Conservation (phyloP, 148 eudicot species). For the Amaranthus hypochondriacus region DNA sequence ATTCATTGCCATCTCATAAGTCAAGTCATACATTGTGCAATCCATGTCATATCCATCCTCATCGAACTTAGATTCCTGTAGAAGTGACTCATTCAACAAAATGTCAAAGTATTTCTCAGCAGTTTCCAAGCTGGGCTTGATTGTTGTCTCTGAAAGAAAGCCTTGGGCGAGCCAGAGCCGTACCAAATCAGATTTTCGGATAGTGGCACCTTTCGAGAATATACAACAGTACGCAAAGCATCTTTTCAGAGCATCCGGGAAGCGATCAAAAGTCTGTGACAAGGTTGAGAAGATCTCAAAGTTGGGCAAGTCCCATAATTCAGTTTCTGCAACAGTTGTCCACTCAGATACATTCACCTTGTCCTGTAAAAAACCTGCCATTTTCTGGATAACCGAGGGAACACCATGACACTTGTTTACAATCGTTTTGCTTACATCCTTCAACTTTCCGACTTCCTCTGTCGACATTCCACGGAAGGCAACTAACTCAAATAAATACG, state of each 20-base stretch:
- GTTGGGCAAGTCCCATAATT: background rate
- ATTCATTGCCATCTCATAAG: background rate
- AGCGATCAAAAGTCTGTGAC: background rate
- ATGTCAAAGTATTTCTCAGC: background rate
- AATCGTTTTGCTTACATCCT: background rate
- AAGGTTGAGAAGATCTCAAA: background rate
- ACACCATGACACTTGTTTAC: background rate
- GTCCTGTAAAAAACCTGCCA: background rate
- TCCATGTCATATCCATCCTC: slow-evolving; percentile 2
- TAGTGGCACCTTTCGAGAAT: background rate
- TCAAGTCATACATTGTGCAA: background rate
- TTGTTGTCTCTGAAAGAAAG: background rate
- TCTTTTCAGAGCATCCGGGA: background rate
- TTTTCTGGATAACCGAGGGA: background rate
- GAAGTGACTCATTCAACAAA: background rate
- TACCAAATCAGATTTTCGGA: background rate
- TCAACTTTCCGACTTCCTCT: background rate
- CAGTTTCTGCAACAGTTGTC: background rate
- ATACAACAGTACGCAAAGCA: slow-evolving; percentile 1
- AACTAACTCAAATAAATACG: background rate
- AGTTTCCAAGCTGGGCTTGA: background rate
- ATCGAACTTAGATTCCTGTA: background rate
- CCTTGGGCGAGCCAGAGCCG: slow-evolving; percentile 9
- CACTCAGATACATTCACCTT: background rate
- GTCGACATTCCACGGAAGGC: background rate